phyloP scores from a whole-genome alignment of 257 asterid species.

The Nicotiana otophora region DNA sequence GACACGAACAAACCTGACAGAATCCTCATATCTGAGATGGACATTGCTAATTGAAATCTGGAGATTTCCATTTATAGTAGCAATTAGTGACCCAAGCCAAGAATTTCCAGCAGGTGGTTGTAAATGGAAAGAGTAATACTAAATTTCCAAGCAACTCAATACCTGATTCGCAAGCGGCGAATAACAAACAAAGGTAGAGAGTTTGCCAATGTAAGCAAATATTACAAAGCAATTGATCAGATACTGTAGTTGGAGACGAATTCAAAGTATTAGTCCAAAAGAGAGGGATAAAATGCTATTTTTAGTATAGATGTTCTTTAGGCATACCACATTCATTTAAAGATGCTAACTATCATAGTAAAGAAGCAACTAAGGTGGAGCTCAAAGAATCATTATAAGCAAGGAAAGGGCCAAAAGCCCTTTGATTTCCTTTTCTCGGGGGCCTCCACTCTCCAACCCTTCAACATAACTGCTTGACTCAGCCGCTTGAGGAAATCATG shows the following conservation, averaged over 20 bases:
- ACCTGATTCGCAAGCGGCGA: not conserved
- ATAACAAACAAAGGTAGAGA: not conserved
- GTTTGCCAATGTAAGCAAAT: not conserved
- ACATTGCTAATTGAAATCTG: slow-evolving; percentile 94
- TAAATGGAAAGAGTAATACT: slow-evolving; percentile 19
- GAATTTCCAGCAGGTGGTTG: slow-evolving; percentile 34
- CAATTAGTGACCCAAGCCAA: too few relatives aligned
- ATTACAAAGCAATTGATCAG: not conserved
- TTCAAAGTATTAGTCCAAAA: not conserved
- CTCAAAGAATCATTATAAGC: not conserved
- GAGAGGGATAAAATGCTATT: not conserved
- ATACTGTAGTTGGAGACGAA: not conserved
- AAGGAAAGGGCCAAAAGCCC: not conserved
- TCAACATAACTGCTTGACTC: not conserved
- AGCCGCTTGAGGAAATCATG: not conserved
- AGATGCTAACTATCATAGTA: not conserved
- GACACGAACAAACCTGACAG: slow-evolving; percentile 58
- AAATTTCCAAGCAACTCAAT: slow-evolving; percentile 11
- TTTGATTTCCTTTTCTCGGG: not conserved
- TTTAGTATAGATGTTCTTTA: not conserved
- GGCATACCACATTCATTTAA: not conserved
- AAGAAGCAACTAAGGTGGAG: not conserved
- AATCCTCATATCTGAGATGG: slow-evolving; percentile 89
- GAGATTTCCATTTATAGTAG: slow-evolving; percentile 92
- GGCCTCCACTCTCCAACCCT: slow-evolving; percentile 1